Conservation (phyloP, 176 grass and related monocot species). For the Saccharum spontaneum region DNA sequence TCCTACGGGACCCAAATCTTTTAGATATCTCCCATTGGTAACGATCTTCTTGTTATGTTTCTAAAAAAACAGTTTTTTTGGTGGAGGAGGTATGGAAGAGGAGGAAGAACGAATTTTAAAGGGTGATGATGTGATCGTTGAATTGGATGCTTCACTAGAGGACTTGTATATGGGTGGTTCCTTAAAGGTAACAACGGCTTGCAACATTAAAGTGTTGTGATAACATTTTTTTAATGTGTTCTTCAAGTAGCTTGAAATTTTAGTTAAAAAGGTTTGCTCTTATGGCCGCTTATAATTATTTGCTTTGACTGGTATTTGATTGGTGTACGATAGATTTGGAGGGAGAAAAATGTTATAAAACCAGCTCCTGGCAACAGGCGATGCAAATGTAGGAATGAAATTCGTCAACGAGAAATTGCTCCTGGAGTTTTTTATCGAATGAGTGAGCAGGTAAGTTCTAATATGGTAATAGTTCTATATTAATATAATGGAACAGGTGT, state of each 20-base stretch:
- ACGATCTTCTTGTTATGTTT: background rate
- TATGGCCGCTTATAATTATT: background rate
- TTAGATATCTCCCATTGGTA: background rate
- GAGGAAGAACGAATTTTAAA: conserved; percentile 71
- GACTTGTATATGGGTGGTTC: conserved; percentile 88
- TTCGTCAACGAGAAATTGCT: conserved; percentile 76
- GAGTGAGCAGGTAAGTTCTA: conserved; percentile 65
- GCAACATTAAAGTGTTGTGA: background rate
- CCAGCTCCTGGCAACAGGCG: conserved; percentile 73
- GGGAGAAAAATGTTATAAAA: conserved; percentile 88
- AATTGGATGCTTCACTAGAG: conserved; percentile 83
- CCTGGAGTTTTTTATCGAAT: conserved; percentile 88
- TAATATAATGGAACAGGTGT: background rate
- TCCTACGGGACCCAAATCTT: background rate
- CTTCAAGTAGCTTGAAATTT: conserved; percentile 7
- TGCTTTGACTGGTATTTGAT: background rate
- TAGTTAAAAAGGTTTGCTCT: background rate
- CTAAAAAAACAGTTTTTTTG: conserved; percentile 50
- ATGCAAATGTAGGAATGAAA: conserved; percentile 88
- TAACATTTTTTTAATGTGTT: background rate
- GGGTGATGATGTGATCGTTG: conserved; percentile 91
- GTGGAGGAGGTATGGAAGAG: conserved; percentile 62
- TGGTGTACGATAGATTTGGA: conserved; percentile 62
- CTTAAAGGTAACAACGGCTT: conserved; percentile 57
- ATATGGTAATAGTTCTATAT: background rate